Percentiles rank a stretch among this genome's conserved stretches.
phyloP scores from a whole-genome alignment of 1,284 basidiomycete genomes.

The Cryptococcus jaspeensis region DNA sequence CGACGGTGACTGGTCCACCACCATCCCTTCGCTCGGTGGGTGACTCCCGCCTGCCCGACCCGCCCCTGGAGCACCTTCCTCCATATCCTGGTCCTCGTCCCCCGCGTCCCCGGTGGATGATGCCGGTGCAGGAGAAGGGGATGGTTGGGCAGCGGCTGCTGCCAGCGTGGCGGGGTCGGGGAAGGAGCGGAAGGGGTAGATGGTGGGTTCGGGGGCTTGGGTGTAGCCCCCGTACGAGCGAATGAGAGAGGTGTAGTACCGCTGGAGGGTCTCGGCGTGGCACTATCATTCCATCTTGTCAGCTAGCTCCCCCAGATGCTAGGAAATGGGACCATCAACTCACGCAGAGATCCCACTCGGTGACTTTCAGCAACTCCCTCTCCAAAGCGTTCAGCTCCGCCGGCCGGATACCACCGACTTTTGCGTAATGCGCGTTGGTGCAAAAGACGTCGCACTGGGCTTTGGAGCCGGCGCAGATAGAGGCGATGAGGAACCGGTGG shows the following conservation, averaged over 20 bases:
- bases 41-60: constrained; percentile 6
- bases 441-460: constrained; percentile 90
- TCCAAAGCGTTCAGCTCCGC: constrained; percentile 88
- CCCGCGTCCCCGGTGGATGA: neutral
- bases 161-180: constrained; percentile 26
- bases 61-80: neutral
- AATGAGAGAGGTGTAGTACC: constrained; percentile 53
- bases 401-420: constrained; percentile 87
- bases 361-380: constrained; percentile 81
- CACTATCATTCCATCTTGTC: constrained; percentile 33
- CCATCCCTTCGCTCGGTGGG: constrained; percentile 9
- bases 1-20: constrained; percentile 11
- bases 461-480: constrained; percentile 83
- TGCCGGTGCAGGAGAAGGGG: neutral
- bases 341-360: constrained; percentile 89
- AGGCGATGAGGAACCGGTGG: constrained; percentile 89
- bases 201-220: constrained; percentile 38
- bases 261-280: constrained; percentile 48
- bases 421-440: constrained; percentile 86
- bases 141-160: neutral
- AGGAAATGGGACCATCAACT: constrained; percentile 47
- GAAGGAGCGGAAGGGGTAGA: constrained; percentile 43
- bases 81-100: constrained; percentile 15
- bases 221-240: constrained; percentile 47
- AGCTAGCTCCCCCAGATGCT: neutral